Base-by-base conservation (phyloP, 1,139 yeast genomes). In the Debaryomyces singareniensis region DNA sequence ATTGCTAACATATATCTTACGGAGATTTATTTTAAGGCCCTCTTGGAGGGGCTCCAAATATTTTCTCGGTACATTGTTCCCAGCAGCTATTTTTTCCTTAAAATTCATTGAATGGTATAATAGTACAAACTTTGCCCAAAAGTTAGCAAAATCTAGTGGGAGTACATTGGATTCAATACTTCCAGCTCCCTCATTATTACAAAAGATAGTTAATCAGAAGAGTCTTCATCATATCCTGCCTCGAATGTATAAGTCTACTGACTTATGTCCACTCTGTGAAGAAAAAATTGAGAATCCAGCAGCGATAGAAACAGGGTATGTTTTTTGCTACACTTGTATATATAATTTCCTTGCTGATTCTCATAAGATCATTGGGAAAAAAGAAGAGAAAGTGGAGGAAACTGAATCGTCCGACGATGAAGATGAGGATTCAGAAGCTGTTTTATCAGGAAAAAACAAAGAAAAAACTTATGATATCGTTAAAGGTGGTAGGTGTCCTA, bases 31-130 rank as follows among this genome's bases (percentile, higher is more conserved):
- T 20, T 50, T 68, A 4, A 44, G 42, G 15, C 80, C 79, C 2
- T 32, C 69, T 1, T 59, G 69, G 54, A 55, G 47, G 24, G 29
- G 60, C 1, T 36, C 67, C 4, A 57, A 68, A 22, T 49, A 64
- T 11, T 32, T 66, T 2, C 57, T 72, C 16, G 77, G 72, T 18
- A 73, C 74, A 2, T 63, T 83, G 20, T 75, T 91, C 58, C 97
- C 97, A 0, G 70, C 83, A 0, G 85, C 95, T 2, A 82, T 91
- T 36, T 89, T 91, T 51, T 51, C 82, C 21, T 68, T 91, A 39
- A 86, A 87, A 55, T 86, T 91, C 43, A 68, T 87, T 31, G 97
- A 91, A 53, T 89, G 97, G 97, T 89, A 96, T 95, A 78, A 80
- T 38, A 74, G 84, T 26, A 78, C 89, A 12, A 86, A 83, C 39